A percentile compares a stretch with the other conserved stretches of the same genome.
Evolutionary conservation across 331 rosid genomes (phyloP).

Genomic region (Cydonia oblonga): DNA sequence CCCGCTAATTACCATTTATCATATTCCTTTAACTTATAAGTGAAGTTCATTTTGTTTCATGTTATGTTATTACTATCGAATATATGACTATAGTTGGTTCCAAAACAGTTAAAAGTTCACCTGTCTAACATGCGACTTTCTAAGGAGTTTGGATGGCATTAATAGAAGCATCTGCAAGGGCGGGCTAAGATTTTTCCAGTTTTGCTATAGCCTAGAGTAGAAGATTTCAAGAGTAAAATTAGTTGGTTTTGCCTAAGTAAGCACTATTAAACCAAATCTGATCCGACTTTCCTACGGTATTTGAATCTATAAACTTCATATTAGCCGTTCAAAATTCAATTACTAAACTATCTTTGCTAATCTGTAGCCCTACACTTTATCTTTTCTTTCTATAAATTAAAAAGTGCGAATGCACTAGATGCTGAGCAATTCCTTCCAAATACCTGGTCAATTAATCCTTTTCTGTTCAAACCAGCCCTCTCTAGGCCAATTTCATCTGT

Average conservation of each 20-base stretch:
- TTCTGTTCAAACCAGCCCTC: constrained; percentile 62
- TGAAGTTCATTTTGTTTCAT: not conserved
- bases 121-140: not conserved
- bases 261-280: not conserved
- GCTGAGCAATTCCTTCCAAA: constrained; percentile 6
- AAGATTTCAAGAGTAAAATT: not conserved
- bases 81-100: not conserved
- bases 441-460: constrained; percentile 87
- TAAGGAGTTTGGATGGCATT: not conserved
- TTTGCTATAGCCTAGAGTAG: not conserved
- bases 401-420: constrained; percentile 9
- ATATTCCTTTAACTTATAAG: not conserved
- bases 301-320: not conserved
- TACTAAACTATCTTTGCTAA: not conserved
- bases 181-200: not conserved
- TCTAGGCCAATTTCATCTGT: constrained; percentile 64
- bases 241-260: not conserved
- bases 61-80: not conserved
- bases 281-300: not conserved
- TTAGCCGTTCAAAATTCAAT: not conserved
- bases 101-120: not conserved
- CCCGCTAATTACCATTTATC: not conserved
- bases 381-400: not conserved
- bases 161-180: not conserved
- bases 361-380: not conserved